Conservation (phyloP, 2,329 filamentous ascomycete genomes). For the Pyrenochaeta sp. region DNA sequence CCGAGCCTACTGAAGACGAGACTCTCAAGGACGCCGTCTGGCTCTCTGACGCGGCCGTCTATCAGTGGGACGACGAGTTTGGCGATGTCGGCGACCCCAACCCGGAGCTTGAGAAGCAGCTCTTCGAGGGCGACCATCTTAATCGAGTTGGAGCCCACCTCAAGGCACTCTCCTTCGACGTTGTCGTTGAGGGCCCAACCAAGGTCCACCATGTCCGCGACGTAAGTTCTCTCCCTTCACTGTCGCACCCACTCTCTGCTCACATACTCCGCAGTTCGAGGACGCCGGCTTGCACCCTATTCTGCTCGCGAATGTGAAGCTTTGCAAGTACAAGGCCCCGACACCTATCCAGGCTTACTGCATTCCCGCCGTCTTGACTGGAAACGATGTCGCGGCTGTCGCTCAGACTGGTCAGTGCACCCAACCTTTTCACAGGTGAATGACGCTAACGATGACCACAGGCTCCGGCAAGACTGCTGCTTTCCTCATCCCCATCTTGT, state of each 20-base stretch:
- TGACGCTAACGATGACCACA: too few species aligned
- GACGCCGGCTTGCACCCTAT: conserved; percentile 84
- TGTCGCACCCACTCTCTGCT: background rate
- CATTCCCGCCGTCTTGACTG: conserved; percentile 78
- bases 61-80: conserved; percentile 84
- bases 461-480: conserved; percentile 97
- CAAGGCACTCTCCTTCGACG: conserved; percentile 64
- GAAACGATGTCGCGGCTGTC: conserved; percentile 84
- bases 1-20: conserved; percentile 25
- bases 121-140: conserved; percentile 70
- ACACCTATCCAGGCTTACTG: conserved; percentile 90
- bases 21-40: conserved; percentile 44
- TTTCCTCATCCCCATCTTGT: conserved; percentile 87
- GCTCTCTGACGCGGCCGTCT: conserved; percentile 69
- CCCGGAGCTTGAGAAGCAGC: conserved; percentile 72
- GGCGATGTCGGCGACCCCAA: conserved; percentile 83
- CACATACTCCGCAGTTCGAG: conserved; percentile 62
- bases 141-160: conserved; percentile 68
- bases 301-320: conserved; percentile 77
- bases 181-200: conserved; percentile 58
- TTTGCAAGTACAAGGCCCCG: conserved; percentile 73
- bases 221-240: conserved; percentile 49
- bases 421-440: too few species aligned
- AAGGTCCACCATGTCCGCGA: conserved; percentile 57
- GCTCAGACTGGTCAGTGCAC: conserved; percentile 80